Conservation (phyloP, 2,329 filamentous ascomycete genomes). For the Hypoxylon rubiginosum region DNA sequence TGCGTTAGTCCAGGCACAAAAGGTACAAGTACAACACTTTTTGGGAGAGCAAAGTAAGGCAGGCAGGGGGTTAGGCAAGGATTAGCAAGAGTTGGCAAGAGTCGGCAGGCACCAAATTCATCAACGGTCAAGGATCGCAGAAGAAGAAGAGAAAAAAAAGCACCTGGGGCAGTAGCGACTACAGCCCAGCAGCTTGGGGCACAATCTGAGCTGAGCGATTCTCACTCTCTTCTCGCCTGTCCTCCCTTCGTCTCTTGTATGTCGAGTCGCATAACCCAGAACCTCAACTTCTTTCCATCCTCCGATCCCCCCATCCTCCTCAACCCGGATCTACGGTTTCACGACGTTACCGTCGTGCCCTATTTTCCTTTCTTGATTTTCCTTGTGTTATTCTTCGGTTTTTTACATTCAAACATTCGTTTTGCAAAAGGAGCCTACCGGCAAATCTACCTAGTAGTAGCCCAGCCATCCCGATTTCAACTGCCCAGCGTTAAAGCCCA, state of each 20-base stretch:
- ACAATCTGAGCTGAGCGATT: slow-evolving; percentile 33
- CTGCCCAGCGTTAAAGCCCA: slow-evolving; percentile 15
- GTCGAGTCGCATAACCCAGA: slow-evolving; percentile 34
- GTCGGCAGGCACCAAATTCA: slow-evolving; percentile 21
- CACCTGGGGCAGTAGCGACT: slow-evolving; percentile 9
- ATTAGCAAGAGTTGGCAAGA: slow-evolving; percentile 22
- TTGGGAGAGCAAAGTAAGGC: background rate
- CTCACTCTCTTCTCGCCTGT: slow-evolving; percentile 9
- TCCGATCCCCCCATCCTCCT: slow-evolving; percentile 40
- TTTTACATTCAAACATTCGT: slow-evolving; percentile 38
- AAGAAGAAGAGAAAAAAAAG: too few species aligned
- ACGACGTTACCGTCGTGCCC: slow-evolving; percentile 47
- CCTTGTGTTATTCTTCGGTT: slow-evolving; percentile 43
- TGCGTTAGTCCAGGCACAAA: slow-evolving; percentile 23
- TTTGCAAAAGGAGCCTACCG: slow-evolving; percentile 27
- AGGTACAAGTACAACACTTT: slow-evolving; percentile 31
- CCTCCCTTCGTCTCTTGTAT: slow-evolving; percentile 22
- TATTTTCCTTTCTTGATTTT: slow-evolving; percentile 43
- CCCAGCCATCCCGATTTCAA: slow-evolving; percentile 14
- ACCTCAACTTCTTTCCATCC: slow-evolving; percentile 37
- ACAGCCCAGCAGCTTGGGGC: slow-evolving; percentile 36
- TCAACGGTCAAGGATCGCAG: slow-evolving; percentile 28
- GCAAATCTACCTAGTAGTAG: slow-evolving; percentile 20
- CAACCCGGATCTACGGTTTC: slow-evolving; percentile 46
- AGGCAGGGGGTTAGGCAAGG: slow-evolving; percentile 1